Base-by-base conservation (phyloP, 805 yeast species). In the Ascoidea rubescens region DNA sequence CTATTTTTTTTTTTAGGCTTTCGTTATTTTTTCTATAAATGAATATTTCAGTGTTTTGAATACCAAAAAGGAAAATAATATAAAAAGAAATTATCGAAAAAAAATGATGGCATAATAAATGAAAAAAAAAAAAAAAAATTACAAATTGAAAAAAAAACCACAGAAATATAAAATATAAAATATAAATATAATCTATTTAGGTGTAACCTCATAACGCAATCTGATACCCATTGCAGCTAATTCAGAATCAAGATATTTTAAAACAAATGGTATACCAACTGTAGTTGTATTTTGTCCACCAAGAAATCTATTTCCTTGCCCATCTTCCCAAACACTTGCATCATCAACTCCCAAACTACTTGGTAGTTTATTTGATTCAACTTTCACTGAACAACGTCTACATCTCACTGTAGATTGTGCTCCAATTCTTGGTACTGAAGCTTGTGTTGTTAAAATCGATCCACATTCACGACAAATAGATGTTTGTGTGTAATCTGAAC, bases 211-310 rank as follows among this genome's bases (percentile, higher is more conserved):
- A 71, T 87, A 91, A 57, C 84, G 81, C 84, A 93, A 75, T 68
- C 86, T 82, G 59, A 93, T 89, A 70, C 98, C 98, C 99, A 93
- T 93, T 14, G 99, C 98, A 16, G 95, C 80, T 59, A 93, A 76
- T 68, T 93, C 99, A 42, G 96, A 87, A 63, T 93, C 98, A 65
- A 93, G 74, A 65, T 91, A 93, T 65, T 90, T 86, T 75, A 93
- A 78, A 42, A 93, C 99, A 65, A 90, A 93, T 53, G 99, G 99
- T 65, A 93, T 84, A 48, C 96, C 96, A 58, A 93, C 93, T 0
- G 96, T 85, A 3, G 97, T 84, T n/a, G 96, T 88, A 55, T 93
- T 77, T 55, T 79, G 82, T 63, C 99, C 99, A 51, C 99, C 99
- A 53, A 80, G 81, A 65, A 84, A 91, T 64, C 84, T 82, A 64